Conservation (phyloP, 2,329 filamentous ascomycete species). For the Aspergillus proliferans region DNA sequence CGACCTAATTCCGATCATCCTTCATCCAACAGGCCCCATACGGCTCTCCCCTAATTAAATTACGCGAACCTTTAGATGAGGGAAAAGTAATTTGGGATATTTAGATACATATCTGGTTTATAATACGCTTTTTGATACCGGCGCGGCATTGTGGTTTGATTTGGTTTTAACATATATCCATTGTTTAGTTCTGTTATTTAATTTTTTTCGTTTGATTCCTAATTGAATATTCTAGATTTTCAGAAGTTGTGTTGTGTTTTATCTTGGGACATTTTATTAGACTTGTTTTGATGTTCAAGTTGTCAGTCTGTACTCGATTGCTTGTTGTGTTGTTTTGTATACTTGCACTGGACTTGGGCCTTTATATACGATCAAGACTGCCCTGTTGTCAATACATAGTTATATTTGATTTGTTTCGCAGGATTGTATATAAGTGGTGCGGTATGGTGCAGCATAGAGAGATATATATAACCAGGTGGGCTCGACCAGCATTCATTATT, state of each 20-base stretch:
- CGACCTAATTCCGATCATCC: slow-evolving; percentile 10
- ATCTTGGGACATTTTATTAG: not conserved
- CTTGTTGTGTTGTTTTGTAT: too few species aligned
- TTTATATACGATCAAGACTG: too few species aligned
- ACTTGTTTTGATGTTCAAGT: not conserved
- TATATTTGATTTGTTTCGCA: too few species aligned
- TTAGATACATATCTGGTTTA: not conserved
- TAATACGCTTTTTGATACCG: not conserved
- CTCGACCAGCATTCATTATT: too few species aligned
- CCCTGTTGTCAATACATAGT: too few species aligned
- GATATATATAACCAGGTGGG: too few species aligned
- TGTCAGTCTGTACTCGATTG: too few species aligned
- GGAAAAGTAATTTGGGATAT: not conserved
- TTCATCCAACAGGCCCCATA: slow-evolving; percentile 3
- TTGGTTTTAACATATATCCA: not conserved
- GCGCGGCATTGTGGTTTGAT: not conserved
- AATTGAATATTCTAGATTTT: not conserved
- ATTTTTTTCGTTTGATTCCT: not conserved
- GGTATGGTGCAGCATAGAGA: too few species aligned
- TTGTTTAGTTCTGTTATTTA: not conserved
- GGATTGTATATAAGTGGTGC: too few species aligned
- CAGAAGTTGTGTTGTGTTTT: not conserved
- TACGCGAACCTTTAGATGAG: not conserved
- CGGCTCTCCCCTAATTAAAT: not conserved
- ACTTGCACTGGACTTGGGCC: too few species aligned